Conservation (phyloP, 1,284 basidiomycete species). For the Termitomyces sp. region DNA sequence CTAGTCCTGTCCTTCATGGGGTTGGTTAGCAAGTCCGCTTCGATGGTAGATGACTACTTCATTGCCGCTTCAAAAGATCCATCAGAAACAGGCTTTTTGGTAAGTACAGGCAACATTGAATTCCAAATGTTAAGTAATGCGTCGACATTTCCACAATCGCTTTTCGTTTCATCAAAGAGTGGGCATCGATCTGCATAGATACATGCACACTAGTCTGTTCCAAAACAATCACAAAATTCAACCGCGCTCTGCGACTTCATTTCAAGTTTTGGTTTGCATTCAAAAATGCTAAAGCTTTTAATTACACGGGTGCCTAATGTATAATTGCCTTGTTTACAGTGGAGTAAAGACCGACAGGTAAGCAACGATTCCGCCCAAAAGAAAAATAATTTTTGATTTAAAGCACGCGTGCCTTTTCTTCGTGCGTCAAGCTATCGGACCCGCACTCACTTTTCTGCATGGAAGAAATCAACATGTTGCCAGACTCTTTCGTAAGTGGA, state of each 20-base stretch:
- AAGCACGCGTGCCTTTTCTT: slow-evolving; percentile 2
- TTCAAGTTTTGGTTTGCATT: not conserved
- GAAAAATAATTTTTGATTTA: not conserved
- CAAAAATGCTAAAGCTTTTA: not conserved
- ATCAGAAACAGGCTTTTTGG: no score
- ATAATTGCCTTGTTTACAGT: not conserved
- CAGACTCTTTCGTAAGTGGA: not conserved
- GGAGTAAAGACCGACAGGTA: slow-evolving; percentile 1
- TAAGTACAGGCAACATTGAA: no score
- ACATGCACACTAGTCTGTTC: not conserved
- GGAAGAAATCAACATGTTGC: not conserved
- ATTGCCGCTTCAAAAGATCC: no score
- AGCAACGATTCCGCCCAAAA: slow-evolving; percentile 1
- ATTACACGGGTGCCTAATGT: not conserved
- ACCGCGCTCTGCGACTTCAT: not conserved
- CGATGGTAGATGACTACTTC: no score
- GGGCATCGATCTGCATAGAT: not conserved
- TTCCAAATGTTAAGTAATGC: no score
- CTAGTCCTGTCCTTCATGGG: not conserved
- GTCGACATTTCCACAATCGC: no score
- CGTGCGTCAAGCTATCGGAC: not conserved
- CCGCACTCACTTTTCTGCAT: slow-evolving; percentile 7
- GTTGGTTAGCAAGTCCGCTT: not conserved
- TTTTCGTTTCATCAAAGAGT: no score
- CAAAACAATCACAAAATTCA: not conserved